Percentiles rank a stretch among this genome's conserved stretches.
phyloP scores from a whole-genome alignment of 192 early-diverging fungal genomes.

The Piromyces finnis region DNA sequence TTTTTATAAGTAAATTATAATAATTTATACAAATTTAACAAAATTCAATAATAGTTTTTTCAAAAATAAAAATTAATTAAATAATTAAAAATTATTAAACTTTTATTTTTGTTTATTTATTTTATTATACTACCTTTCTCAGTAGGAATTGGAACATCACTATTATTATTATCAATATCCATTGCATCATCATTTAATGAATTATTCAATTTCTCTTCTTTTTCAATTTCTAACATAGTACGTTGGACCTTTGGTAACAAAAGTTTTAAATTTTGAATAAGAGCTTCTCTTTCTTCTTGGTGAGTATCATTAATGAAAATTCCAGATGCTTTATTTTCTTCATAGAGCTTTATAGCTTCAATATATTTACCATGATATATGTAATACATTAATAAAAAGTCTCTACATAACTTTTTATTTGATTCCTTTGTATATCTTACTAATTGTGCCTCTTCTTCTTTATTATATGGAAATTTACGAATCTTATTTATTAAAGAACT shows the following conservation, averaged over 20 bases:
- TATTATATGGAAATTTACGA: not conserved
- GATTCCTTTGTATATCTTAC: not conserved
- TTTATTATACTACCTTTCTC: no score
- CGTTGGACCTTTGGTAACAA: not conserved
- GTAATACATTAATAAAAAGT: not conserved
- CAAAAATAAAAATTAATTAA: no score
- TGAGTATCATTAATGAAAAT: not conserved
- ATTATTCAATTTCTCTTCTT: not conserved
- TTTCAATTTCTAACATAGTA: not conserved
- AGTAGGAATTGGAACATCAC: no score
- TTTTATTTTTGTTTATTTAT: no score
- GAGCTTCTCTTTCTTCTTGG: not conserved
- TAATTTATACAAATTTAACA: no score
- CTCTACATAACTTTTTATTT: not conserved
- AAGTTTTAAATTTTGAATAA: not conserved
- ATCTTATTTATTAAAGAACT: not conserved
- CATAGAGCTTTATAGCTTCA: not conserved
- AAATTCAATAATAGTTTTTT: no score
- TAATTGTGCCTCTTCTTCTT: not conserved
- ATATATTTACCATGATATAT: not conserved
- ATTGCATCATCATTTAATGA: not conserved
- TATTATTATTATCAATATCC: not conserved
- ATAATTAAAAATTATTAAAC: no score
- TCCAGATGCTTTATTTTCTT: not conserved
- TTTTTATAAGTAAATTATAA: no score